A percentile compares a stretch with the other conserved stretches of the same genome.
Evolutionary conservation across 176 grass and related monocot genomes (phyloP).

Genomic region (Avena eriantha): DNA sequence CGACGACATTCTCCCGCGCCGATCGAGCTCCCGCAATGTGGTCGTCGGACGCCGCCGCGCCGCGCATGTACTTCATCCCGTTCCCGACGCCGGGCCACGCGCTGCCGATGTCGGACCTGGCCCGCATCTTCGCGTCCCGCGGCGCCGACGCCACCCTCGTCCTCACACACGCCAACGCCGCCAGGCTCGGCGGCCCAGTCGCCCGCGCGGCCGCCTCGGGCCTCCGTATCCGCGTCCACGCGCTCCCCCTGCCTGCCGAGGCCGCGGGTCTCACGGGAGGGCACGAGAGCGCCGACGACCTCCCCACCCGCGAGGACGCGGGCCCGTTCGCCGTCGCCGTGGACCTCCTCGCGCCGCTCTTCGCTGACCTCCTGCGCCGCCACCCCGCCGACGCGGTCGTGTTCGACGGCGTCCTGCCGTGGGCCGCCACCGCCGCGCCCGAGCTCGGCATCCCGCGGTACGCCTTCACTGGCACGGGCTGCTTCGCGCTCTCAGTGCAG

Average conservation of each 20-base stretch:
- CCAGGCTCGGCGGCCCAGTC: slow-evolving; percentile 47
- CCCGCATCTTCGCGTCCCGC: slow-evolving; percentile 60
- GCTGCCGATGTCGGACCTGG: slow-evolving; percentile 70
- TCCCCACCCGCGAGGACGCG: slow-evolving; percentile 53
- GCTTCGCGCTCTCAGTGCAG: slow-evolving; percentile 72
- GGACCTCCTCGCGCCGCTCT: slow-evolving; percentile 64
- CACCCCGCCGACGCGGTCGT: slow-evolving; percentile 57
- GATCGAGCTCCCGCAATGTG: slow-evolving; percentile 28
- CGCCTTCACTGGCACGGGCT: slow-evolving; percentile 64
- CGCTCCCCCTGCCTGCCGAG: slow-evolving; percentile 36
- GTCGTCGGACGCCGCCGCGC: background rate
- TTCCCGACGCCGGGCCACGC: slow-evolving; percentile 69
- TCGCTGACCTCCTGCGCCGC: slow-evolving; percentile 41
- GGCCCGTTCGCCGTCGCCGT: slow-evolving; percentile 52
- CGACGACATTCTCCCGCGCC: background rate
- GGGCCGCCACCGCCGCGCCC: slow-evolving; percentile 52
- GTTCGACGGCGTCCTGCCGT: slow-evolving; percentile 67
- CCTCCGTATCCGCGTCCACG: slow-evolving; percentile 41
- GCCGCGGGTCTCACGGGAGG: slow-evolving; percentile 44
- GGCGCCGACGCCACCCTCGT: slow-evolving; percentile 52
- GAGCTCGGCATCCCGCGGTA: slow-evolving; percentile 63
- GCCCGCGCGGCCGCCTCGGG: slow-evolving; percentile 39
- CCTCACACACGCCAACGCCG: slow-evolving; percentile 48
- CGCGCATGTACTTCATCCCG: slow-evolving; percentile 66
- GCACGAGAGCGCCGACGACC: slow-evolving; percentile 59